Evolutionary conservation across 208 protist genomes (phyloP).

Genomic region (Leishmania gerbilli): DNA sequence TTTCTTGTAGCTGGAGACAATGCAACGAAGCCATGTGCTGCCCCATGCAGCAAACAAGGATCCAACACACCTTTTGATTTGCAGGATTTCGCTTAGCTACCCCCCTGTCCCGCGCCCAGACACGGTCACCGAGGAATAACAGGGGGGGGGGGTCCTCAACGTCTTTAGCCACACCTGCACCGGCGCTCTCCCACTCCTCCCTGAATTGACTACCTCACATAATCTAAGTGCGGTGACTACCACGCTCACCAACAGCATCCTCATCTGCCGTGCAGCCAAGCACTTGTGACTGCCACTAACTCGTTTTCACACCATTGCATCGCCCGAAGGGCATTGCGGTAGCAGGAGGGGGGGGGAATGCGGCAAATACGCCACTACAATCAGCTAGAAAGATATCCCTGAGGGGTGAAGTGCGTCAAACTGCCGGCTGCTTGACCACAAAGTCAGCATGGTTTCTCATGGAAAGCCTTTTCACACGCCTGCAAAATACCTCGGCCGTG

Average conservation of each 20-base stretch:
- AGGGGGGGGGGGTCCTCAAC: not conserved
- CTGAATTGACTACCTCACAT: too few relatives aligned
- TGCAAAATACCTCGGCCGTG: too few relatives aligned
- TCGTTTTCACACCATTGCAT: not conserved
- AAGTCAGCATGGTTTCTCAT: not conserved
- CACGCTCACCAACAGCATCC: not conserved
- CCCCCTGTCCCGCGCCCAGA: not conserved
- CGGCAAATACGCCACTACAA: not conserved
- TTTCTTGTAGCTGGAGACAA: not conserved
- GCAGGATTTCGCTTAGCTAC: too few relatives aligned
- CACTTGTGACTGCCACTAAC: not conserved
- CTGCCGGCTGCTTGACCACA: not conserved
- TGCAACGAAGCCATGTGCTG: not conserved
- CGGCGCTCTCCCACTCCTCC: too few relatives aligned
- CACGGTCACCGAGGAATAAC: too few relatives aligned
- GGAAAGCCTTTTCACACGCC: not conserved
- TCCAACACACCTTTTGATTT: not conserved
- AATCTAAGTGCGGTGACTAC: not conserved
- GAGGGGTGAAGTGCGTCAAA: not conserved
- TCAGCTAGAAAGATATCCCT: not conserved
- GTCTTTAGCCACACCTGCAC: not conserved
- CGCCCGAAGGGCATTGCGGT: not conserved
- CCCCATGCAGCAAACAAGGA: not conserved
- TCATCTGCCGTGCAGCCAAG: not conserved
- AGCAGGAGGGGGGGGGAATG: too few relatives aligned